phyloP scores from a whole-genome alignment of 495 filamentous ascomycete species.

The Aspergillus conjunctus region DNA sequence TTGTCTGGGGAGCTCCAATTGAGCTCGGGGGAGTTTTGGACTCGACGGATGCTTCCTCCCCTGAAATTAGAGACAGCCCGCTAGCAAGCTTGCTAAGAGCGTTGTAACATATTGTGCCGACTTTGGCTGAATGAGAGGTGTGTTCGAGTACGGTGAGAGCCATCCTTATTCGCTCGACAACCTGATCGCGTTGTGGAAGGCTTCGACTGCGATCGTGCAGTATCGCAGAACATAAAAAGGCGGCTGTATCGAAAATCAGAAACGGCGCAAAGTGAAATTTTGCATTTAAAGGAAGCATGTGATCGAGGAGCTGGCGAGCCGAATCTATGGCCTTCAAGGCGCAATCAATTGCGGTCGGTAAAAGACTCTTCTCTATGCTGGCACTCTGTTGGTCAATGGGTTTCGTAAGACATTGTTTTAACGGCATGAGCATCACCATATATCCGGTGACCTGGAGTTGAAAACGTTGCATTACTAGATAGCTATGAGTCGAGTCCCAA shows the following conservation, averaged over 20 bases:
- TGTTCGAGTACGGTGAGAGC: conserved; percentile 42
- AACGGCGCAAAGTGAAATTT: conserved; percentile 58
- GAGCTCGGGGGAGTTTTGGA: conserved; percentile 13
- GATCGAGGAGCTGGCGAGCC: conserved; percentile 44
- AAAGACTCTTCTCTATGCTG: conserved; percentile 33
- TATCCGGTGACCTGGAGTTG: conserved; percentile 52
- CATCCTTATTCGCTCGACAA: conserved; percentile 41
- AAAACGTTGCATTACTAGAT: conserved; percentile 49
- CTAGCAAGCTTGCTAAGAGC: conserved; percentile 26
- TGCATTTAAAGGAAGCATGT: conserved; percentile 44
- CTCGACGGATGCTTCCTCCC: not conserved
- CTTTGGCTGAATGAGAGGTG: conserved; percentile 37
- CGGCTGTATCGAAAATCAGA: conserved; percentile 53
- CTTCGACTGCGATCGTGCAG: conserved; percentile 47
- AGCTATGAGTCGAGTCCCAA: conserved; percentile 46
- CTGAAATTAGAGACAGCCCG: conserved; percentile 15
- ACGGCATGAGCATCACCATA: conserved; percentile 46
- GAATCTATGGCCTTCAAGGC: conserved; percentile 44
- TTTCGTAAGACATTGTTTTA: conserved; percentile 47
- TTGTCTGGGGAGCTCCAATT: conserved; percentile 6
- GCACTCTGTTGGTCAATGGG: conserved; percentile 23
- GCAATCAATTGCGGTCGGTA: conserved; percentile 41
- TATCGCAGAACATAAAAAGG: conserved; percentile 53
- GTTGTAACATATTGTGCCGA: conserved; percentile 30
- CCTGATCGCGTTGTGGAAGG: conserved; percentile 44